Evolutionary conservation across 139 green algal genomes (phyloP).

Genomic region (Micractinium conductrix): DNA sequence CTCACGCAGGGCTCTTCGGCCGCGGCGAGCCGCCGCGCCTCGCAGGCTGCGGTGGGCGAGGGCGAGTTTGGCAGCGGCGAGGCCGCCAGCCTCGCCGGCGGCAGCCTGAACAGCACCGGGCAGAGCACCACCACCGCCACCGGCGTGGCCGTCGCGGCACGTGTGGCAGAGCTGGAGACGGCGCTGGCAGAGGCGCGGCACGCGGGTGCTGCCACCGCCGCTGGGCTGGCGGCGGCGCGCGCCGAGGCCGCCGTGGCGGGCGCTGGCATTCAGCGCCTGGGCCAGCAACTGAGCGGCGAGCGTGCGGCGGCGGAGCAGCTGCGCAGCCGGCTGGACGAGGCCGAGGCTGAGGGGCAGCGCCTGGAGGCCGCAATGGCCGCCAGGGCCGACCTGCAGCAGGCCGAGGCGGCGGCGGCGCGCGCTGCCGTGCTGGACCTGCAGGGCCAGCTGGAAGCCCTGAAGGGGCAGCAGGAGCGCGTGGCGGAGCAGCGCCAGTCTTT

Average conservation of each 20-base stretch:
- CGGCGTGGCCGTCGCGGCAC: background rate
- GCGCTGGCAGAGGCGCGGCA: background rate
- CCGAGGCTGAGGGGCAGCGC: background rate
- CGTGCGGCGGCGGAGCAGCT: background rate
- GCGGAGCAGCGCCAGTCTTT: too few relatives aligned
- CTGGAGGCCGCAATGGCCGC: too few relatives aligned
- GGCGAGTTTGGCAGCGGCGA: too few relatives aligned
- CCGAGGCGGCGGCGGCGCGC: background rate
- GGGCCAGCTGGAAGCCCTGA: background rate
- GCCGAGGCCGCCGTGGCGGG: background rate
- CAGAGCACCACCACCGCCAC: too few relatives aligned
- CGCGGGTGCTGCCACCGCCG: background rate
- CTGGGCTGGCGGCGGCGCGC: background rate
- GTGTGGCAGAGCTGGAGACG: background rate
- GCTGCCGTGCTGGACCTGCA: background rate
- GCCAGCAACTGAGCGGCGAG: too few relatives aligned
- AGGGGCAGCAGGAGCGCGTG: background rate
- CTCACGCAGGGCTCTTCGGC: background rate
- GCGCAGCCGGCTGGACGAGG: background rate
- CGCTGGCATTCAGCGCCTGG: background rate
- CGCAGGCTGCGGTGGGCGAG: background rate
- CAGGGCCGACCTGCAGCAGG: too few relatives aligned
- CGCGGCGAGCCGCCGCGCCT: background rate
- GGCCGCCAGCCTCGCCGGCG: too few relatives aligned
- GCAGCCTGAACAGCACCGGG: too few relatives aligned